phyloP scores from a whole-genome alignment of 2,329 filamentous ascomycete species.

The Colletotrichum tamarilloi region DNA sequence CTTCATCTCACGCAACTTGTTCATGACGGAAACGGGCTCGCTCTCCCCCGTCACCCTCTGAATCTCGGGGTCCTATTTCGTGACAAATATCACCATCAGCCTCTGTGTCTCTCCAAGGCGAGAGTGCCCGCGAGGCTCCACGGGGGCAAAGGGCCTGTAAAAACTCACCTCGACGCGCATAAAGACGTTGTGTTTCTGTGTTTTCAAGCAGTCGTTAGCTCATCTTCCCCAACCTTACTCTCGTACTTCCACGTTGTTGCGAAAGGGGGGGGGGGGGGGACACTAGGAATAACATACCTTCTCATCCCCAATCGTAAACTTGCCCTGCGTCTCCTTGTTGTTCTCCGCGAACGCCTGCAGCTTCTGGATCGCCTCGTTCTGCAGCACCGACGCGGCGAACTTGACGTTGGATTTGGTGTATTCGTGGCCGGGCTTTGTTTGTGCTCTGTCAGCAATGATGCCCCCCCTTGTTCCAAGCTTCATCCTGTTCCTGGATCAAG shows the following conservation, averaged over 20 bases:
- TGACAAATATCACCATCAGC: too few relatives aligned
- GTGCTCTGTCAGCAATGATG: background rate
- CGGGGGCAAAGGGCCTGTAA: background rate
- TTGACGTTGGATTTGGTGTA: constrained; percentile 98
- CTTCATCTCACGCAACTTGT: constrained; percentile 89
- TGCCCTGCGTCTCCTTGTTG: constrained; percentile 91
- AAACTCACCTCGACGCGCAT: constrained; percentile 83
- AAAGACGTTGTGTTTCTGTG: constrained; percentile 91
- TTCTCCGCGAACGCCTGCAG: constrained; percentile 80
- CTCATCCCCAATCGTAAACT: constrained; percentile 97
- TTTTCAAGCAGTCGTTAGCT: constrained; percentile 21
- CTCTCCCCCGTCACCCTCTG: constrained; percentile 86
- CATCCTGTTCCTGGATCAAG: too few relatives aligned
- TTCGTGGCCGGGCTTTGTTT: constrained; percentile 84
- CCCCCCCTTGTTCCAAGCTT: background rate
- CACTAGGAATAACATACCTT: constrained; percentile 69
- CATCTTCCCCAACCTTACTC: too few relatives aligned
- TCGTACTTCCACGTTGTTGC: background rate
- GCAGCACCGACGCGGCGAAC: constrained; percentile 82
- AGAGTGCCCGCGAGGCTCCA: background rate
- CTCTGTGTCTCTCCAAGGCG: too few relatives aligned
- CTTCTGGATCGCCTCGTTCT: constrained; percentile 80
- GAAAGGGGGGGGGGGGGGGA: too few relatives aligned
- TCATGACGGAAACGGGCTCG: constrained; percentile 86
- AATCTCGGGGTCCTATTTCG: constrained; percentile 77